Evolutionary conservation across 1,284 basidiomycete species (phyloP), one percentile per base, ranked within the genome.

Genomic region (Apiotrichum domesticum): DNA sequence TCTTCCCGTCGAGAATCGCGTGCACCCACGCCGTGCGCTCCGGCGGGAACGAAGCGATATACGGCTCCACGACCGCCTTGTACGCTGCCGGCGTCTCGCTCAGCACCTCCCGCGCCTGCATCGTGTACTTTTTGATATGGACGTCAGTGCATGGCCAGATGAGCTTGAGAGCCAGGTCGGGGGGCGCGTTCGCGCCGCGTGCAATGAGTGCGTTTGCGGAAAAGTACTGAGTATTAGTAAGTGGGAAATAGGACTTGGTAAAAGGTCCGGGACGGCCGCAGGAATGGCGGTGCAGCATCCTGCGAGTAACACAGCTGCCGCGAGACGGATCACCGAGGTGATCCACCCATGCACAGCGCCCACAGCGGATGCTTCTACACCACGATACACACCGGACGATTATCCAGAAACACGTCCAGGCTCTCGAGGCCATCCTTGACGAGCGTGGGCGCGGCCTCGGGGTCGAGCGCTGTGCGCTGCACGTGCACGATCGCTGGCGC

Each of bases 21-120:
- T 86, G 83, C 0, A 97, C 87, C 93, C 95, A 98, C 77, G 87
- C 82, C 0, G 88, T 87, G 15, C 90, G 81, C 5, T 84, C 82
- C 1, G 83, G 71, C 0, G 89, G 87, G 58, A 95, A 85, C 1
- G 82, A 80, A 3, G 80, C 71, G 55, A 96, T 90, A 70, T 89
- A 97, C 0, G 89, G 88, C 65, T 80, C 80, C 4, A 91, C 88
- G 52, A 91, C 80, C 3, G 72, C 66, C 41, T 79, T 72, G 71
- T 91, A 95, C 13, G 90, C 61, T 35, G 81, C 81, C 0, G 89
- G 87, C 0, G 90, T 93, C 75, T 97, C 93, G 40, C 78, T 79
- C 8, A 98, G 82, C 73, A 98, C 83, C 40, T 83, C 67, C 2
- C 83, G 78, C 14, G 82, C 79, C 72, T 97, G 94, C 35, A 78